A percentile compares a stretch with the other conserved stretches of the same genome.
These are phyloP conservation scores for Hymenochaete sp. DNA, from an alignment of 1,284 basidiomycete species.

Conservation along the genomic window DNA sequence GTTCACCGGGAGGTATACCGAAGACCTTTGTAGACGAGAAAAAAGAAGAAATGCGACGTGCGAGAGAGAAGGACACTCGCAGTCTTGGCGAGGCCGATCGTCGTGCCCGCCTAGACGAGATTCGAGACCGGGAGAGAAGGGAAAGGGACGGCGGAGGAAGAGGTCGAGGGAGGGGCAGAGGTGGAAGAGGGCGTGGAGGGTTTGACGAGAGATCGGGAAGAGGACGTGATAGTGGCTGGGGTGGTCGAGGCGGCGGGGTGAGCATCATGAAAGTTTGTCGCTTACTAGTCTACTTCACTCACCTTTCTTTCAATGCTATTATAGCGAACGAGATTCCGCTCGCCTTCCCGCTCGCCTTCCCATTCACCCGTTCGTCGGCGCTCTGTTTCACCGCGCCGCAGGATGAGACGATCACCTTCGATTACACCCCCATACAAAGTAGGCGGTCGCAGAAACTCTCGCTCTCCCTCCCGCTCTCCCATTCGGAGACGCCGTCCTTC, in stretches of 20 bases:
- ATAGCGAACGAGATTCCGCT: constrained; percentile 21
- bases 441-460: constrained; percentile 20
- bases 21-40: constrained; percentile 92
- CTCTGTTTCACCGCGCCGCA: constrained; percentile 16
- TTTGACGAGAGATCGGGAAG: constrained; percentile 35
- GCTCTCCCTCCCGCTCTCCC: constrained; percentile 31
- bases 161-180: constrained; percentile 34
- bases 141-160: constrained; percentile 40
- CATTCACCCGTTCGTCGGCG: constrained; percentile 13
- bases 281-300: constrained; percentile 23
- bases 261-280: too few relatives aligned
- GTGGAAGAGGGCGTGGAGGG: constrained; percentile 38
- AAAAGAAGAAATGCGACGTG: constrained; percentile 83
- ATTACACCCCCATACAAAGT: constrained; percentile 11
- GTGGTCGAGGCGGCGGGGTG: constrained; percentile 37
- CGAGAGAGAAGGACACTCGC: constrained; percentile 61
- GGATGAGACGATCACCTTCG: constrained; percentile 22
- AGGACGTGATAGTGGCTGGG: constrained; percentile 34
- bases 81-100: constrained; percentile 66
- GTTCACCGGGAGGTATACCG: constrained; percentile 84
- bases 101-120: constrained; percentile 58
- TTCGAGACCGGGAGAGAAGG: constrained; percentile 46
- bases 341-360: constrained; percentile 20
- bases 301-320: constrained; percentile 20
- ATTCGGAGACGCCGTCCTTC: constrained; percentile 3